Evolutionary conservation across 805 yeast genomes (phyloP), one percentile per base, ranked within the genome.

Genomic region (Nakazawaea pomicola): DNA sequence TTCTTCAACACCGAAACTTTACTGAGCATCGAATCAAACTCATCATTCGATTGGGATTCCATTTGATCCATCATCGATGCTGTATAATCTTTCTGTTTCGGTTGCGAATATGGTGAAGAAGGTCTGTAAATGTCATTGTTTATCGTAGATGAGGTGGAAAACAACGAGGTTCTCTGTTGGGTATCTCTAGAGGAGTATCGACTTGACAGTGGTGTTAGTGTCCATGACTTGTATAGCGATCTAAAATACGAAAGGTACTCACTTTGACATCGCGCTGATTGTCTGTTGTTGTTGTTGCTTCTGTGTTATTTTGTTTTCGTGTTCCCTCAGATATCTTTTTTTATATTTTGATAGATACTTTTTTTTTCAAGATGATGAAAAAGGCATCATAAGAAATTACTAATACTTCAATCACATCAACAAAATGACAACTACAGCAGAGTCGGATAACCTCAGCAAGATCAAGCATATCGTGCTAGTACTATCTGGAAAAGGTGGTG

Each of bases 401-500:
- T n/a, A n/a, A n/a, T n/a, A n/a, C n/a, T n/a, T n/a, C n/a, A n/a
- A n/a, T n/a, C n/a, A n/a, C n/a, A n/a, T n/a, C n/a, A n/a, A n/a
- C n/a, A n/a, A n/a, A n/a, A n/a, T n/a, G n/a, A n/a, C n/a, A n/a
- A n/a, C n/a, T n/a, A n/a, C n/a, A n/a, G n/a, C n/a, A 17, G 28
- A 23, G 17, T 8, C 15, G 51, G 47, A 28, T 65, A 70, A 28
- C 57, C 67, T 21, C 38, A 61, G 29, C 16, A 65, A 72, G 38
- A 81, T 91, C 24, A 79, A 80, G 51, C 95, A 91, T 57, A 78
- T 93, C 4, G 57, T 89, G 3, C 69, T 93, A 27, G 80, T 93
- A 9, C 74, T 93, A 3, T 88, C 96, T 0, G 99, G 97, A 1
- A 89, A 89, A 60, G 97, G 97, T 21, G 97, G 99, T 18, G 99